phyloP scores from a whole-genome alignment of 768 basidiomycete genomes.

The Pleurotus tuber-regium region DNA sequence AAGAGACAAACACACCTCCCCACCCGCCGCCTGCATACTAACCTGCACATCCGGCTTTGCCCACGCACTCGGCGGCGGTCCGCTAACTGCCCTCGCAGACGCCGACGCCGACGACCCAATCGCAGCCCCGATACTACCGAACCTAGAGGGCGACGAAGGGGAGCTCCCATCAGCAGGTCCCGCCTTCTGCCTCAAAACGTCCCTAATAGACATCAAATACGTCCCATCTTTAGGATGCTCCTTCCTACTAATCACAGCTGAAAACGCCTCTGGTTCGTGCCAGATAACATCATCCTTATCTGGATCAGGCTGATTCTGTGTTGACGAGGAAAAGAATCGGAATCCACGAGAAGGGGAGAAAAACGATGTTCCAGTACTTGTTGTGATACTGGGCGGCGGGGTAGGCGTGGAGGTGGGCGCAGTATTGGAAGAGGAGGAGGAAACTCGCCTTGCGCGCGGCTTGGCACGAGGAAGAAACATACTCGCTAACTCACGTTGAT shows the following conservation, averaged over 20 bases:
- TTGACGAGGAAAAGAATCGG: slow-evolving; percentile 44
- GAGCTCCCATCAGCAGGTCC: slow-evolving; percentile 31
- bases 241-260: slow-evolving; percentile 59
- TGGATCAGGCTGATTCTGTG: slow-evolving; percentile 48
- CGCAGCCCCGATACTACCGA: not conserved
- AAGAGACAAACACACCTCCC: slow-evolving; percentile 38
- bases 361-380: slow-evolving; percentile 41
- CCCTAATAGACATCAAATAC: slow-evolving; percentile 54
- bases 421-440: slow-evolving; percentile 18
- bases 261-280: slow-evolving; percentile 61
- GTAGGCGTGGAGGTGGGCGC: slow-evolving; percentile 17
- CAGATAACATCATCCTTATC: slow-evolving; percentile 56
- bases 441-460: too few species aligned
- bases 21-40: slow-evolving; percentile 48
- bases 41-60: slow-evolving; percentile 59
- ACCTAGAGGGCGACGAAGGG: slow-evolving; percentile 13
- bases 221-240: slow-evolving; percentile 62
- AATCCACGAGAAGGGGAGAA: slow-evolving; percentile 46
- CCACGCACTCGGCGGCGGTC: slow-evolving; percentile 41
- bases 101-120: not conserved
- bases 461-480: slow-evolving; percentile 33
- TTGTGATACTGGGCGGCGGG: slow-evolving; percentile 22
- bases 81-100: slow-evolving; percentile 14
- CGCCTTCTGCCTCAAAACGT: slow-evolving; percentile 57
- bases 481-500: slow-evolving; percentile 44